Conservation (phyloP, 257 asterid species). For the Nicotiana paniculata region DNA sequence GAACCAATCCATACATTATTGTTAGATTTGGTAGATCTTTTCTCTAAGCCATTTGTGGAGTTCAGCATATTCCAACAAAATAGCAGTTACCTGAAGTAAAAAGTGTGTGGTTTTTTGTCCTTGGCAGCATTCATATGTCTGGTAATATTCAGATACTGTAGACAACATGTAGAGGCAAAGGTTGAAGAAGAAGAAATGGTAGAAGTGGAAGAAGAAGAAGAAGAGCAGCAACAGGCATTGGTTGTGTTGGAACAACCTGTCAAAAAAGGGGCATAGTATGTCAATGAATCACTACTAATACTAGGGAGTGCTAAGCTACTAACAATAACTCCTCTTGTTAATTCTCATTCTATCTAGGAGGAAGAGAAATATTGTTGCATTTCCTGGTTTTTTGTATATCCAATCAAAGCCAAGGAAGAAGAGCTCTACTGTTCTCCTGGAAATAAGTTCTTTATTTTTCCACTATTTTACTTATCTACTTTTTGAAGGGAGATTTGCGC, state of each 20-base stretch:
- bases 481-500: neutral
- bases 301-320: neutral
- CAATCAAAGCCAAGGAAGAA: neutral
- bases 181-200: conserved; percentile 23
- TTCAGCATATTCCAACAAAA: neutral
- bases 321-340: neutral
- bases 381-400: conserved; percentile 1
- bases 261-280: neutral
- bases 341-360: neutral
- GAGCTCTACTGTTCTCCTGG: neutral
- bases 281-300: neutral
- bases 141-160: conserved; percentile 64
- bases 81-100: neutral
- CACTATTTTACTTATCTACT: neutral
- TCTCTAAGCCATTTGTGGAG: neutral
- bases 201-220: conserved; percentile 3
- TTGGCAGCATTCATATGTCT: conserved; percentile 77
- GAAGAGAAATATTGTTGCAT: neutral
- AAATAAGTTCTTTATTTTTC: neutral
- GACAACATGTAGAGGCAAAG: conserved; percentile 38
- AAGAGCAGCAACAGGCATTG: conserved; percentile 38
- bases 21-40: neutral
- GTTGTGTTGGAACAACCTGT: conserved; percentile 38
- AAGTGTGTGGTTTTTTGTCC: neutral
- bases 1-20: neutral